Conservation (phyloP, 106 monocot genomes). For the Chionographis japonica region DNA sequence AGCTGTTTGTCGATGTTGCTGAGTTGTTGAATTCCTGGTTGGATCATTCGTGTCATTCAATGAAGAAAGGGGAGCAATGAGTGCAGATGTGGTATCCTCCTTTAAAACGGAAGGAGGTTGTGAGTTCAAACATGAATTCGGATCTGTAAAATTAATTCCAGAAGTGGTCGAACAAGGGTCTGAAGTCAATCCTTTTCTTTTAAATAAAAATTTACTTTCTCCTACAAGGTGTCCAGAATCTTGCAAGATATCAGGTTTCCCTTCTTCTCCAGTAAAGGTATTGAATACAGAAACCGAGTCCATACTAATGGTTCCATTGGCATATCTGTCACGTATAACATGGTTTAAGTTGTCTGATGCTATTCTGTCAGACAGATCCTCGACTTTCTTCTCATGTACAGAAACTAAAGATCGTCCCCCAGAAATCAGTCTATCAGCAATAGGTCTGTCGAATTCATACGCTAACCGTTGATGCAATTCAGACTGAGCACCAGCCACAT, state of each 20-base stretch:
- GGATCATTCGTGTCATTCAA: conserved; percentile 26
- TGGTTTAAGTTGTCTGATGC: conserved; percentile 31
- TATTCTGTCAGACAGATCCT: conserved; percentile 38
- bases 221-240: conserved; percentile 29
- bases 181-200: conserved; percentile 36
- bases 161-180: conserved; percentile 32
- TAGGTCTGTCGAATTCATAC: conserved; percentile 82
- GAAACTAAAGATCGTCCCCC: conserved; percentile 35
- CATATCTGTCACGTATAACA: conserved; percentile 37
- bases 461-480: conserved; percentile 87
- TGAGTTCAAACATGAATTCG: conserved; percentile 21
- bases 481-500: conserved; percentile 47
- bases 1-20: conserved; percentile 29
- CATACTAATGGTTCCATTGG: conserved; percentile 38
- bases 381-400: conserved; percentile 50
- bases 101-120: conserved; percentile 13
- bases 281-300: conserved; percentile 34
- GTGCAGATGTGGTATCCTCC: conserved; percentile 28
- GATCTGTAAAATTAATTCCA: conserved; percentile 36
- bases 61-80: conserved; percentile 21
- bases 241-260: conserved; percentile 19
- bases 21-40: conserved; percentile 23
- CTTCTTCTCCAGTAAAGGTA: conserved; percentile 42
- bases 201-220: conserved; percentile 29
- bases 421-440: conserved; percentile 47